Conservation (phyloP, 129 eudicot species). For the Oenanthe sinensis region DNA sequence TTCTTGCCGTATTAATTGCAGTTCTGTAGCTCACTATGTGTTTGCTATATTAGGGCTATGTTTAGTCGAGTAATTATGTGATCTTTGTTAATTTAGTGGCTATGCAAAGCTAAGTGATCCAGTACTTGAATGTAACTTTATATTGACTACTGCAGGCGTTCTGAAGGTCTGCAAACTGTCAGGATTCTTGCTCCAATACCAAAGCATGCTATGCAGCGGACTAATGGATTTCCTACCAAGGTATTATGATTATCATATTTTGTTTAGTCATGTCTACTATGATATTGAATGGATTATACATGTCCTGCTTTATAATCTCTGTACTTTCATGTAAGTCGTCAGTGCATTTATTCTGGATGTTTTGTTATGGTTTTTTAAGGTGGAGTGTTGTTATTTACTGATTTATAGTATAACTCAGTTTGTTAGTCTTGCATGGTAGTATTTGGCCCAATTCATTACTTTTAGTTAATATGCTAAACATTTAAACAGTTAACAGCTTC, state of each 20-base stretch:
- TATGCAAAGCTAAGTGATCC: neutral
- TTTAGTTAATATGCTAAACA: neutral
- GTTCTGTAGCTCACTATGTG: neutral
- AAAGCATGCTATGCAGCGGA: constrained; percentile 68
- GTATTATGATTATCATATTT: constrained; percentile 18
- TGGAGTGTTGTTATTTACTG: neutral
- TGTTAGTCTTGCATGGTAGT: neutral
- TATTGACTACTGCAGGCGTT: constrained; percentile 54
- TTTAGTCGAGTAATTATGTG: constrained; percentile 2
- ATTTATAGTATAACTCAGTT: neutral
- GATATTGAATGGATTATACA: no score
- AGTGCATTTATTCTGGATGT: neutral
- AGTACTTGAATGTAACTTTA: neutral
- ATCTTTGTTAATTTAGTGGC: neutral
- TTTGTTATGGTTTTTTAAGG: neutral
- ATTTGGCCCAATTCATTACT: neutral
- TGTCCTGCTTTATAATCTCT: neutral
- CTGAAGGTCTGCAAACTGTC: constrained; percentile 79
- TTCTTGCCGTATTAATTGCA: neutral
- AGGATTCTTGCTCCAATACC: constrained; percentile 89
- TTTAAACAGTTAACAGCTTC: neutral
- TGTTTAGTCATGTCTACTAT: neutral
- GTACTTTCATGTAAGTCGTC: neutral
- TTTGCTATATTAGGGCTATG: neutral
- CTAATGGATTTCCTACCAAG: constrained; percentile 91